Evolutionary conservation across 208 protist species (phyloP).

Genomic region (Leishmania aethiopica): DNA sequence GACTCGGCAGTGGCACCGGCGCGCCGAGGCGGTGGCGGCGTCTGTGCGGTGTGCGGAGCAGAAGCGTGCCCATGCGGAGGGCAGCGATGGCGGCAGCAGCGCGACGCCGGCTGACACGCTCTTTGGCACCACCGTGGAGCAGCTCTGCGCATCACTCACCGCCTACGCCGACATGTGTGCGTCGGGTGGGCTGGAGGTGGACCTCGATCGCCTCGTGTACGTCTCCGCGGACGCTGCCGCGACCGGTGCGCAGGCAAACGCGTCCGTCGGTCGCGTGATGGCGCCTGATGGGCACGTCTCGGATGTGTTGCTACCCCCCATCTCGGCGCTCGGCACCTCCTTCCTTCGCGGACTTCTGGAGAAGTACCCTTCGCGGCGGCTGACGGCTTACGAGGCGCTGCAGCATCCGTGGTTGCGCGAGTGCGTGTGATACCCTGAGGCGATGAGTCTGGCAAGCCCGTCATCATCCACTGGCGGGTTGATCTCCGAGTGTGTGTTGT

Average conservation of each 20-base stretch:
- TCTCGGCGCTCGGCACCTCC: conserved; percentile 41
- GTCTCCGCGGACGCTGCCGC: conserved; percentile 9
- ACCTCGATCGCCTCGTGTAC: conserved; percentile 40
- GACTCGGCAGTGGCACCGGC: conserved; percentile 17
- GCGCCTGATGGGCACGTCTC: conserved; percentile 2
- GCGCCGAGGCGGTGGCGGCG: conserved; percentile 21
- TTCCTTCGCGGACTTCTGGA: conserved; percentile 56
- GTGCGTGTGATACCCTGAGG: conserved; percentile 16
- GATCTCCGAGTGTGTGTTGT: neutral
- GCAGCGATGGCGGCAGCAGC: conserved; percentile 8
- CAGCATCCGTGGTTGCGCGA: conserved; percentile 72
- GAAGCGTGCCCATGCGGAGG: neutral
- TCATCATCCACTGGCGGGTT: neutral
- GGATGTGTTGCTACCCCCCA: conserved; percentile 26
- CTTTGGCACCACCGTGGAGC: conserved; percentile 25
- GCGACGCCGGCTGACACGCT: neutral
- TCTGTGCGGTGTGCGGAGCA: conserved; percentile 15
- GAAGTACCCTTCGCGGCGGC: conserved; percentile 57
- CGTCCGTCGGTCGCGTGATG: conserved; percentile 1
- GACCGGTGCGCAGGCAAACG: neutral
- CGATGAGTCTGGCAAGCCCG: neutral
- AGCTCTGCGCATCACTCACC: conserved; percentile 22
- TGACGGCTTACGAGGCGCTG: conserved; percentile 73
- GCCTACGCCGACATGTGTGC: conserved; percentile 24
- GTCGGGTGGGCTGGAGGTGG: conserved; percentile 17